Conservation (phyloP, 2,329 filamentous ascomycete species). For the Monosporascus sp. region DNA sequence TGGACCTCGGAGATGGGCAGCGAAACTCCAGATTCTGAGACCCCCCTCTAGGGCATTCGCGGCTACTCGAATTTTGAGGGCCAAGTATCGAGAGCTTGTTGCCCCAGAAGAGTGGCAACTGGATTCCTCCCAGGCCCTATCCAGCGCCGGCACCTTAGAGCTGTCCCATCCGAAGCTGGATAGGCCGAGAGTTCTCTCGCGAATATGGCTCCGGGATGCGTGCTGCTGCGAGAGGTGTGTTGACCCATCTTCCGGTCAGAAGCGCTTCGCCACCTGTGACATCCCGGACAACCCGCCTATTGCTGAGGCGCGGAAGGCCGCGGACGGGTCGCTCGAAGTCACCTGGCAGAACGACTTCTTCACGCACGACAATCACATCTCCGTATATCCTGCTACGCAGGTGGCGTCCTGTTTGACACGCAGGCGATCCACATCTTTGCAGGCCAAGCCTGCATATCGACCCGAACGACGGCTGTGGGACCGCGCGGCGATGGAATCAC, state of each 20-base stretch:
- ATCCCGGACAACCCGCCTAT: constrained; percentile 45
- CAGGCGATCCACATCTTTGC: background rate
- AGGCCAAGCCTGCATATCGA: background rate
- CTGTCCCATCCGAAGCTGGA: background rate
- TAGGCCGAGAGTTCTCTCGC: background rate
- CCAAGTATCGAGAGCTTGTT: background rate
- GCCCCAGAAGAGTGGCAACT: background rate
- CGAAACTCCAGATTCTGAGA: too few species aligned
- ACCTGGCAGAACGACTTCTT: constrained; percentile 51
- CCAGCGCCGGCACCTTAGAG: background rate
- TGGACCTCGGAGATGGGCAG: too few species aligned
- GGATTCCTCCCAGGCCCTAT: background rate
- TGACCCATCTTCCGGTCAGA: constrained; percentile 55
- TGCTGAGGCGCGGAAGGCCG: constrained; percentile 20
- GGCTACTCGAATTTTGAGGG: background rate
- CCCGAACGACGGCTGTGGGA: constrained; percentile 4
- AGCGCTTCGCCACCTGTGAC: constrained; percentile 59
- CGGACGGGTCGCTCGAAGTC: constrained; percentile 46
- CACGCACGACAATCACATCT: constrained; percentile 22
- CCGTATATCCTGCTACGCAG: constrained; percentile 27
- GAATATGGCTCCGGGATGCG: constrained; percentile 46
- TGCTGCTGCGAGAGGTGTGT: constrained; percentile 54
- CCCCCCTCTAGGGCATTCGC: too few species aligned
- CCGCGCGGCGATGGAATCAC: constrained; percentile 32
- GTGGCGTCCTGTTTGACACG: constrained; percentile 8